phyloP scores from a whole-genome alignment of 371 early-diverging fungal genomes.

The Conidiobolus incongruus region DNA sequence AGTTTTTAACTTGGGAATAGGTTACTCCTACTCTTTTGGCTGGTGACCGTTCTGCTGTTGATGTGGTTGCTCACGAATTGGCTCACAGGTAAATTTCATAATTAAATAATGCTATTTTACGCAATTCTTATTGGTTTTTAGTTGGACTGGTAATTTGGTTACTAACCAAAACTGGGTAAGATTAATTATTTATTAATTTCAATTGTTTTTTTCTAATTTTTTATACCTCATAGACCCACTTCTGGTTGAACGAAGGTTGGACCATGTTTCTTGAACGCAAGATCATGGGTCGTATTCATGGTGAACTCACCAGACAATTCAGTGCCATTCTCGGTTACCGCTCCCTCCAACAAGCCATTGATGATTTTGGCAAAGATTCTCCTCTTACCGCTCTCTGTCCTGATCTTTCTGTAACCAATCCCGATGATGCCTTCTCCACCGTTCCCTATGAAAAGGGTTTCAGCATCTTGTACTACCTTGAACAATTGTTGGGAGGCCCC shows the following conservation, averaged over 20 bases:
- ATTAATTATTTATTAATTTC: slow-evolving; percentile 3
- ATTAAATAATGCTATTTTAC: not conserved
- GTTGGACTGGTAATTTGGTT: slow-evolving; percentile 93
- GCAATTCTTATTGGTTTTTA: not conserved
- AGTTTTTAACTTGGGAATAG: not conserved
- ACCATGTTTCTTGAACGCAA: slow-evolving; percentile 89
- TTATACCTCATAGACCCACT: slow-evolving; percentile 20
- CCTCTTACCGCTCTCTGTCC: slow-evolving; percentile 61
- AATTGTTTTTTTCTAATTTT: not conserved
- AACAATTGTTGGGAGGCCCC: slow-evolving; percentile 65
- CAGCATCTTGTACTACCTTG: slow-evolving; percentile 77
- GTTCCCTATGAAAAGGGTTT: slow-evolving; percentile 95
- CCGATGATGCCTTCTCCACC: slow-evolving; percentile 82
- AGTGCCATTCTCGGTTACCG: slow-evolving; percentile 68
- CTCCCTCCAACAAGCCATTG: slow-evolving; percentile 51
- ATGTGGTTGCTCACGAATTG: slow-evolving; percentile 96
- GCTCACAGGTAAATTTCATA: slow-evolving; percentile 33
- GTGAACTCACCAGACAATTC: slow-evolving; percentile 66
- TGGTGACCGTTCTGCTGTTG: slow-evolving; percentile 83
- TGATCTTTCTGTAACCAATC: slow-evolving; percentile 59
- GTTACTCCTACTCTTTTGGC: slow-evolving; percentile 69
- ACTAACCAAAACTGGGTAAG: slow-evolving; percentile 72
- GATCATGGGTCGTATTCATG: slow-evolving; percentile 63
- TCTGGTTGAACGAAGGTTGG: slow-evolving; percentile 92
- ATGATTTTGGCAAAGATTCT: slow-evolving; percentile 46